Evolutionary conservation across 345 rosid genomes (phyloP), one percentile per base, ranked within the genome.

Genomic region (Salix suchowensis): DNA sequence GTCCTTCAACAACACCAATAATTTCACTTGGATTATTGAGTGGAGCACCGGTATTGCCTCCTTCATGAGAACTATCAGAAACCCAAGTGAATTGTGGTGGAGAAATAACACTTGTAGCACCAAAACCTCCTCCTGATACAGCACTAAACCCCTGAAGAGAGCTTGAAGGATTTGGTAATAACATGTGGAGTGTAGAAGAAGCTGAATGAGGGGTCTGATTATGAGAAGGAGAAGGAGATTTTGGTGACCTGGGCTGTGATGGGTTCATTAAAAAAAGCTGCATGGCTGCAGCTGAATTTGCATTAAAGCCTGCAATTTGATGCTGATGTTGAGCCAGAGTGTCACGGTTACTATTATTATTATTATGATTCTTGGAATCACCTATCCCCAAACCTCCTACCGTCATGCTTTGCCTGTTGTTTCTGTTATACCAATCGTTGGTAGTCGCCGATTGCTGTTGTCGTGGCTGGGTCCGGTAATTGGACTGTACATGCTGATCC

Each of bases 211-310:
- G 75, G 36, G 68, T 79, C 48, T 81, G 84, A 37, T 84, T 89
- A 52, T 85, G 87, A 34, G 78, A 18, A 40, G 87, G 87, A 71
- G 84, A 23, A 11, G 88, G 86, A 68, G 97, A 90, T 55, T n/a
- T 28, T 28, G 92, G 92, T 66, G 98, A 90, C 76, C 94, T 91
- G 52, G 89, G 91, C 50, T 85, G 91, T n/a, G 62, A 55, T 9
- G 95, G 96, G 77, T 92, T 94, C 96, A 92, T 91, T 67, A 91
- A 82, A 77, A 90, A 92, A 73, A 94, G 93, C 78, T 92, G 97
- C 97, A 94, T 94, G 90, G 97, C 95, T 21, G 94, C 91, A 0
- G 96, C 93, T 26, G 91, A 86, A 65, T 87, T 86, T 68, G 89
- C 92, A 86, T 90, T 91, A 75, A 91, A 85, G 72, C 84, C 84